Evolutionary conservation across 352 stramenopile genomes (phyloP).

Genomic region (Blastocystis sp.): DNA sequence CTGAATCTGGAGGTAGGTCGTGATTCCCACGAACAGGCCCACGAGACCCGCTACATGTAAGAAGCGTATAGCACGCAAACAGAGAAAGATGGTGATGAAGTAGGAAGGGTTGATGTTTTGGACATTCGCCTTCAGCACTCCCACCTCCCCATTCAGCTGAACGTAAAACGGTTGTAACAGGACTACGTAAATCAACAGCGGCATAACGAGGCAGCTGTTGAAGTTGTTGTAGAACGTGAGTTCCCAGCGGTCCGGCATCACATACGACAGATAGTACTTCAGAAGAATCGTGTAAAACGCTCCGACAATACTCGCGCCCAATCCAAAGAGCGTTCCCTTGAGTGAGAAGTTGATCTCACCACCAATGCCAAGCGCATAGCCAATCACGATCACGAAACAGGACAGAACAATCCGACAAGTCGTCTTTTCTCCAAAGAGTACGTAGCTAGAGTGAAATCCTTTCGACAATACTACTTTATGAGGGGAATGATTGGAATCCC

Average conservation of each 20-base stretch:
- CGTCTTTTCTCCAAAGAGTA: constrained; percentile 41
- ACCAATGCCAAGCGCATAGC: neutral
- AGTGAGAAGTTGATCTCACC: constrained; percentile 57
- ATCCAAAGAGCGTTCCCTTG: constrained; percentile 13
- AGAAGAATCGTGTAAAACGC: constrained; percentile 38
- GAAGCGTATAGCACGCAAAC: neutral
- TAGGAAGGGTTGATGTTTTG: neutral
- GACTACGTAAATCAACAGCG: neutral
- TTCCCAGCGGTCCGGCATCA: neutral
- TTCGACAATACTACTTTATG: neutral
- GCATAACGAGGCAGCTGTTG: constrained; percentile 28
- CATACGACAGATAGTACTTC: constrained; percentile 15
- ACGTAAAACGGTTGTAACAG: neutral
- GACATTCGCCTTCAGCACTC: neutral
- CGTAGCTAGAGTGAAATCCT: neutral
- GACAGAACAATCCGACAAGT: constrained; percentile 20
- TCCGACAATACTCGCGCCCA: constrained; percentile 16
- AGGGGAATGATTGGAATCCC: constrained; percentile 47
- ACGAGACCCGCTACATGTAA: constrained; percentile 11
- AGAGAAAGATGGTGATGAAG: constrained; percentile 33
- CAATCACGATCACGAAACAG: constrained; percentile 15
- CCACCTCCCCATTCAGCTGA: neutral
- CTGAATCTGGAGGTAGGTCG: constrained; percentile 48
- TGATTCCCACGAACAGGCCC: constrained; percentile 35
- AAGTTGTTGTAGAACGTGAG: constrained; percentile 35